Percentiles rank a stretch among this genome's conserved stretches.
Evolutionary conservation across 163 green algal genomes (phyloP).

Genomic region (Scenedesmus sp.): DNA sequence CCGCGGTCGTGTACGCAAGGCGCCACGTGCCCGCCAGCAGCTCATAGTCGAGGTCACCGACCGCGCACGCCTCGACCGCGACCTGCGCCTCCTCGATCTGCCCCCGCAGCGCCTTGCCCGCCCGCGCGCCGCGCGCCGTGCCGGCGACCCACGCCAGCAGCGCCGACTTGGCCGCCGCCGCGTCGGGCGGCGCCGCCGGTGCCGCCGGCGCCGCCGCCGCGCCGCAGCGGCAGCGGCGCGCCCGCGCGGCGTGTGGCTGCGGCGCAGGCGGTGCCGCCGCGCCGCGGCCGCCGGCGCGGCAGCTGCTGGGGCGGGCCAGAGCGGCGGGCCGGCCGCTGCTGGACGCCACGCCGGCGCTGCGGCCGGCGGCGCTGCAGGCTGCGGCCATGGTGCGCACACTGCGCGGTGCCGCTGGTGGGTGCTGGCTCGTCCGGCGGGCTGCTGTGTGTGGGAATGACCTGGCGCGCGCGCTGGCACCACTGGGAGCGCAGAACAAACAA

Average conservation of each 20-base stretch:
- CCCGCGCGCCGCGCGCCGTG: conserved; percentile 15
- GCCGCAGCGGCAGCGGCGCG: neutral
- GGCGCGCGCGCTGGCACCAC: no score
- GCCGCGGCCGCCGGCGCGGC: neutral
- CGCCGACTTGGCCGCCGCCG: conserved; percentile 5
- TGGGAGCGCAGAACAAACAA: no score
- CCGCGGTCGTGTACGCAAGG: conserved; percentile 82
- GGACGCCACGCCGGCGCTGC: no score
- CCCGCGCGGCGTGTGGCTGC: neutral
- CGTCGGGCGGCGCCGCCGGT: neutral
- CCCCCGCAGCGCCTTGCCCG: conserved; percentile 22
- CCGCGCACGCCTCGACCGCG: conserved; percentile 59
- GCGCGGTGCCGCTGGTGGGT: no score
- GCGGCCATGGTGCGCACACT: no score
- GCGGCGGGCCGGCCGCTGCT: neutral
- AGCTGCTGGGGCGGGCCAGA: conserved; percentile 6
- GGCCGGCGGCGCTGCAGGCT: no score
- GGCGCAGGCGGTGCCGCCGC: neutral
- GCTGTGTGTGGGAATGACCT: no score
- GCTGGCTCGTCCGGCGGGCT: no score
- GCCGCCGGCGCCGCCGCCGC: neutral
- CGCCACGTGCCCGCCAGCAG: conserved; percentile 77
- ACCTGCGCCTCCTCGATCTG: conserved; percentile 56
- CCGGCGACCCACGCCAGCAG: conserved; percentile 32
- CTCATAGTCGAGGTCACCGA: conserved; percentile 65